phyloP scores from a whole-genome alignment of 208 protist species.

The Trichomonas tenax region DNA sequence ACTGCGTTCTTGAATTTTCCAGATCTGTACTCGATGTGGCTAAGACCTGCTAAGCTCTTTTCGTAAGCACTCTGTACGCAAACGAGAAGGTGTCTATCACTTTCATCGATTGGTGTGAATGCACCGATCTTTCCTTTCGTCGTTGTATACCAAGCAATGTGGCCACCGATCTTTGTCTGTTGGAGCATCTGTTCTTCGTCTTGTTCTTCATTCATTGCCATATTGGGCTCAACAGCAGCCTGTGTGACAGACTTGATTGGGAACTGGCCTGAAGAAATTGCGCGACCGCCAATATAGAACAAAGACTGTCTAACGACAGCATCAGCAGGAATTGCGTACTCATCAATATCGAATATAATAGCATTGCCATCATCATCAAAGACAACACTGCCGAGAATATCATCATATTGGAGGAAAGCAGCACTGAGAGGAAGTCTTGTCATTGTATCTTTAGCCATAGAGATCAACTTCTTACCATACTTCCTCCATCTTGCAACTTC shows the following conservation, averaged over 20 bases:
- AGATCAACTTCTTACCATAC: background rate
- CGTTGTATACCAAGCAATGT: background rate
- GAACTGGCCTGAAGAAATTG: background rate
- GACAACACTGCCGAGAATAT: background rate
- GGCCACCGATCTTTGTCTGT: background rate
- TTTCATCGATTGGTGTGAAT: background rate
- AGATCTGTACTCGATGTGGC: background rate
- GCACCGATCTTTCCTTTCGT: background rate
- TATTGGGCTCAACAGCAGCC: background rate
- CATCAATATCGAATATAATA: background rate
- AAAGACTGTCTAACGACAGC: background rate
- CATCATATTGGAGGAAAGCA: background rate
- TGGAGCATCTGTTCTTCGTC: background rate
- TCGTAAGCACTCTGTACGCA: background rate
- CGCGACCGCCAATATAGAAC: background rate
- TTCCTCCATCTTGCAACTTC: background rate
- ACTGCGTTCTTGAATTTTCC: background rate
- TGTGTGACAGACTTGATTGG: background rate
- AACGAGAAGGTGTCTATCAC: background rate
- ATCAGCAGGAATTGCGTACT: constrained; percentile 11
- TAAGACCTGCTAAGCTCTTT: background rate
- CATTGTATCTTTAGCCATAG: background rate
- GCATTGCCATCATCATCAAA: background rate
- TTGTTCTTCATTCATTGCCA: background rate
- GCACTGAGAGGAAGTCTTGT: background rate